These are phyloP conservation scores for Coemansia sp. DNA, from an alignment of 192 early-diverging fungal species.

Conservation along the genomic window DNA sequence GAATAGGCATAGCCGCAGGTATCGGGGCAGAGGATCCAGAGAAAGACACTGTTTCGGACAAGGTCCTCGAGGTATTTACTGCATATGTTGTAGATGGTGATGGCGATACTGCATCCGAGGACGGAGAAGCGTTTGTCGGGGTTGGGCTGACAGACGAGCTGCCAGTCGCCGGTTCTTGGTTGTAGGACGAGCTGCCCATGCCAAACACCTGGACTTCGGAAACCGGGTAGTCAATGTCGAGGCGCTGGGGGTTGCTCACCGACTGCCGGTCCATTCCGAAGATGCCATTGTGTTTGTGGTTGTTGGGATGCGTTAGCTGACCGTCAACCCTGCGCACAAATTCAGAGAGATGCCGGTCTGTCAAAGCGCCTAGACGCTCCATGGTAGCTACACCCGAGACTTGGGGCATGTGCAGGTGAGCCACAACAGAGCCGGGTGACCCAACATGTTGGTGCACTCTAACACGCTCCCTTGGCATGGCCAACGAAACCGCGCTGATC, in stretches of 20 bases:
- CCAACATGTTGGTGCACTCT: neutral
- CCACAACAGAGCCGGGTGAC: neutral
- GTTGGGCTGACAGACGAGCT: neutral
- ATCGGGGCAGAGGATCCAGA: neutral
- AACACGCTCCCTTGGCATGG: conserved; percentile 6
- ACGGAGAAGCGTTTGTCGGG: neutral
- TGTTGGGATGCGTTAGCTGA: neutral
- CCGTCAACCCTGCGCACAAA: neutral
- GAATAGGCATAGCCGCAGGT: neutral
- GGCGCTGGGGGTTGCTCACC: neutral
- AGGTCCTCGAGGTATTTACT: neutral
- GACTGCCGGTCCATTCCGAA: neutral
- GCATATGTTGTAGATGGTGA: neutral
- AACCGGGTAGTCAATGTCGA: conserved; percentile 2
- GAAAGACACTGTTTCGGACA: neutral
- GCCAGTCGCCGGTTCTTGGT: neutral
- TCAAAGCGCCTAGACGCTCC: neutral
- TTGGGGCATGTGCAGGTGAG: neutral
- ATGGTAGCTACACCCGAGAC: neutral
- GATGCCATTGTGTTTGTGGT: neutral
- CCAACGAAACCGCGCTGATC: neutral
- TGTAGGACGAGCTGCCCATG: neutral
- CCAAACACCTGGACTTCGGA: neutral
- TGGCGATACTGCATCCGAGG: neutral
- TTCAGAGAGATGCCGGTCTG: neutral